These are phyloP conservation scores for Phyllosticta capitalensis DNA, from an alignment of 2,329 filamentous ascomycete species.

Conservation along the genomic window DNA sequence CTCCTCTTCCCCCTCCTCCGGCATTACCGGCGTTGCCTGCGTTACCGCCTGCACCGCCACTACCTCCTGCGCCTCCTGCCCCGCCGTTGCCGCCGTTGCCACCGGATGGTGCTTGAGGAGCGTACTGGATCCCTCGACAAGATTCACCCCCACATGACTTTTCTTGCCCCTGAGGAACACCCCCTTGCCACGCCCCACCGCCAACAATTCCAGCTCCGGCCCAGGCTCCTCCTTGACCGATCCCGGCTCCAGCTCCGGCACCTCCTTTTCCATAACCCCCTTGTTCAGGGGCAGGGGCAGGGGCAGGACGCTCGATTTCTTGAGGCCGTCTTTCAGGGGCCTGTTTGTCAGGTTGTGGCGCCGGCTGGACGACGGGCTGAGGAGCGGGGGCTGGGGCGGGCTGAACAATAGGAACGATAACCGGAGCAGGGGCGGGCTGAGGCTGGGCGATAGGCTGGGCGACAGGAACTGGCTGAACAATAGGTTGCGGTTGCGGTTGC, in stretches of 20 bases:
- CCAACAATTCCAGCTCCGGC: neutral
- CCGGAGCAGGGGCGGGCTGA: neutral
- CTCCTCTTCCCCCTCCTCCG: too few relatives aligned
- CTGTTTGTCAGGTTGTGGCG: too few relatives aligned
- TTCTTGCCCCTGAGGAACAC: neutral
- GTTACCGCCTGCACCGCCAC: neutral
- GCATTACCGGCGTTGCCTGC: neutral
- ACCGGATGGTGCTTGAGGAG: neutral
- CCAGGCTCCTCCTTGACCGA: too few relatives aligned
- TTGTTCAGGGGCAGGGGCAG: too few relatives aligned
- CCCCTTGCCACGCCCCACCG: too few relatives aligned
- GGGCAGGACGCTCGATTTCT: too few relatives aligned
- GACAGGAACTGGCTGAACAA: too few relatives aligned
- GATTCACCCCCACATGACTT: neutral
- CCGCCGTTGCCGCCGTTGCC: neutral
- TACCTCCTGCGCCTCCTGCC: too few relatives aligned
- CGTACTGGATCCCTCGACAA: neutral
- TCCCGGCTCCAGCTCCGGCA: neutral
- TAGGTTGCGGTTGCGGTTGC: neutral
- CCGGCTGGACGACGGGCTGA: too few relatives aligned
- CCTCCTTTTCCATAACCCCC: neutral
- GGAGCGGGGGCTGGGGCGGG: too few relatives aligned
- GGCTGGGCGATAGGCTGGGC: neutral
- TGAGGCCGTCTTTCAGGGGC: too few relatives aligned
- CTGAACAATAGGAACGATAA: too few relatives aligned